A percentile compares a stretch with the other conserved stretches of the same genome.
Evolutionary conservation across 2,329 filamentous ascomycete genomes (phyloP).

Genomic region (Cercospora nicotianae): DNA sequence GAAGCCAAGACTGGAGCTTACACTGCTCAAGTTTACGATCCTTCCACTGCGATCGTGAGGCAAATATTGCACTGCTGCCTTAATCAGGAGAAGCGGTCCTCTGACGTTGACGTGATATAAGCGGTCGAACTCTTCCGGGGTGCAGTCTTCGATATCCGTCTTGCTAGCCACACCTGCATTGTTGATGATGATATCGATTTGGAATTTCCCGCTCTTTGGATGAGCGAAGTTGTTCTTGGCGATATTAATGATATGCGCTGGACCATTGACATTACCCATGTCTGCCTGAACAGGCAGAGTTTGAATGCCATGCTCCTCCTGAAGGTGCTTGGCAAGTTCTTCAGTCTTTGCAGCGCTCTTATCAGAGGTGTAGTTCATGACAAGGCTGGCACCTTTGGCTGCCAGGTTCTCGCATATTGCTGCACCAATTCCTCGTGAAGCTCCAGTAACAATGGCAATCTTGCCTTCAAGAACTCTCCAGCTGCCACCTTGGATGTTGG

Average conservation of each 20-base stretch:
- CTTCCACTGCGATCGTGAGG: constrained; percentile 66
- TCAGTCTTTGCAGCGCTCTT: constrained; percentile 55
- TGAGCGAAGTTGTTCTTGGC: constrained; percentile 60
- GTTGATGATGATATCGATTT: constrained; percentile 83
- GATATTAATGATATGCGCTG: constrained; percentile 59
- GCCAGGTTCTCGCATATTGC: constrained; percentile 69
- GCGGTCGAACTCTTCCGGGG: constrained; percentile 64
- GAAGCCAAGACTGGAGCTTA: constrained; percentile 60
- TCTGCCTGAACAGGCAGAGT: constrained; percentile 69
- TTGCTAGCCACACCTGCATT: constrained; percentile 74
- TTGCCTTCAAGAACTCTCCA: constrained; percentile 61
- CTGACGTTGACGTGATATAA: constrained; percentile 81
- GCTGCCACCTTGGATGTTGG: constrained; percentile 19
- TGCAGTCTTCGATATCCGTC: constrained; percentile 63
- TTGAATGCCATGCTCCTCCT: constrained; percentile 57
- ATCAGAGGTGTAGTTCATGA: constrained; percentile 71
- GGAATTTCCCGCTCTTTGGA: constrained; percentile 57
- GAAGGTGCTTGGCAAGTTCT: constrained; percentile 58
- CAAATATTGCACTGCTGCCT: constrained; percentile 70
- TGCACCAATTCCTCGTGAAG: constrained; percentile 75
- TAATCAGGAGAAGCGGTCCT: constrained; percentile 73
- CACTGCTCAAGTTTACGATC: constrained; percentile 62
- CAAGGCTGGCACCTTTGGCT: constrained; percentile 66
- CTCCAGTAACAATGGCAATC: constrained; percentile 76
- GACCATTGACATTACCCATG: constrained; percentile 62